Conservation (phyloP, 208 protist genomes). For the Trypanosoma vivax region DNA sequence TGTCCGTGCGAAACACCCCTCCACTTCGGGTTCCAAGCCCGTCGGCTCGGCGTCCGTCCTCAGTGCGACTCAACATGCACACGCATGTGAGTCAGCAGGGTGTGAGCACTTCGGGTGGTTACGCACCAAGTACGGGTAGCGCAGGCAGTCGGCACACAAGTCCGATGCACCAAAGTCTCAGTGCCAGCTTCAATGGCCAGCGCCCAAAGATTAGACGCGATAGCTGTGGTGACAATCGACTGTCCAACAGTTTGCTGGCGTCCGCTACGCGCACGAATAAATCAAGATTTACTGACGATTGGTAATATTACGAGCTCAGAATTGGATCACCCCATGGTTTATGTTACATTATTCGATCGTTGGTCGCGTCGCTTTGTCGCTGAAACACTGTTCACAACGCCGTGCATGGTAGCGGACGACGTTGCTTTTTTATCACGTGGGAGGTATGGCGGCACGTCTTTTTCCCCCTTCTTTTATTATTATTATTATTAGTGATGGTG, state of each 20-base stretch:
- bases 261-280: no score
- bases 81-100: background rate
- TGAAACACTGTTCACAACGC: no score
- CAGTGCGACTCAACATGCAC: constrained; percentile 11
- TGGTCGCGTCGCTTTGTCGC: no score
- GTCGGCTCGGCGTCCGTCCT: constrained; percentile 3
- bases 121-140: constrained; percentile 17
- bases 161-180: constrained; percentile 1
- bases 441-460: no score
- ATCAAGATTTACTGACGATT: no score
- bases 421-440: no score
- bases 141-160: constrained; percentile 17
- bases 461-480: no score
- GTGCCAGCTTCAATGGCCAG: constrained; percentile 4
- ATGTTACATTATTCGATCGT: no score
- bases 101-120: background rate
- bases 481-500: no score
- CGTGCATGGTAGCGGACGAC: no score
- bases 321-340: no score
- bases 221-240: constrained; percentile 4
- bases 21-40: constrained; percentile 1
- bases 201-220: constrained; percentile 9
- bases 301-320: no score
- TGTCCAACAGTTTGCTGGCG: constrained; percentile 1
- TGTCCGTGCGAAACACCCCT: background rate